Base-by-base conservation (phyloP, 768 basidiomycete genomes). In the Kwoniella dejecticola region DNA sequence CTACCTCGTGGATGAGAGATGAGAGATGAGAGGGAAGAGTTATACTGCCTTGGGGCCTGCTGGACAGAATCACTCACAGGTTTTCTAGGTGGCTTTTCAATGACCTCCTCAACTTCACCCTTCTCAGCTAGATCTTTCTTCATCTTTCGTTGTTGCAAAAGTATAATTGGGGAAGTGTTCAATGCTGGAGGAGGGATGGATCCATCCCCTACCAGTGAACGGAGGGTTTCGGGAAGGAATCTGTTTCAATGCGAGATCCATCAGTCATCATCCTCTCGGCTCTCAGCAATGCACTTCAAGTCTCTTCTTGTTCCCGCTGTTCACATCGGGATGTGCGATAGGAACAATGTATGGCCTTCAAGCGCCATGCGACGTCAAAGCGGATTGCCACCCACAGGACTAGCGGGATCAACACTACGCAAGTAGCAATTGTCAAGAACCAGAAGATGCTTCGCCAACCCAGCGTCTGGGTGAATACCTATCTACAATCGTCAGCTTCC, bases 381-480 rank as follows among this genome's bases (percentile, higher is more conserved):
- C 54, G 19, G 38, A 55, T 10, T n/a, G 36, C 15, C 19, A 60
- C 60, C 60, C 57, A 69, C 62, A 84, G 67, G 4, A 86, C 68
- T 57, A 87, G 79, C 15, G 70, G 56, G 17, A 72, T 49, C 6
- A 74, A 44, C 17, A 67, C 61, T 1, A 65, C 61, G n/a, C 61
- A 68, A 42, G 67, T 68, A 21, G 56, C 46, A 33, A 78, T 78
- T 7, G 65, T 65, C 12, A 76, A 47, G 46, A 78, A 72, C 74
- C 75, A 78, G 42, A 76, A 78, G 47, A 77, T 74, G 54, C 65
- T 67, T 49, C 69, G 83, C 87, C 88, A 89, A 13, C 89, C 89
- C 1, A 88, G 71, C 10, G 79, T 78, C 49, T 84, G 82, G 4
- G 86, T 80, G 15, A 88, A 76, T 12, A 79, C 82, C 55, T 57